Conservation (phyloP, 495 filamentous ascomycete genomes). For the Pyrenopolyporus hunteri region DNA sequence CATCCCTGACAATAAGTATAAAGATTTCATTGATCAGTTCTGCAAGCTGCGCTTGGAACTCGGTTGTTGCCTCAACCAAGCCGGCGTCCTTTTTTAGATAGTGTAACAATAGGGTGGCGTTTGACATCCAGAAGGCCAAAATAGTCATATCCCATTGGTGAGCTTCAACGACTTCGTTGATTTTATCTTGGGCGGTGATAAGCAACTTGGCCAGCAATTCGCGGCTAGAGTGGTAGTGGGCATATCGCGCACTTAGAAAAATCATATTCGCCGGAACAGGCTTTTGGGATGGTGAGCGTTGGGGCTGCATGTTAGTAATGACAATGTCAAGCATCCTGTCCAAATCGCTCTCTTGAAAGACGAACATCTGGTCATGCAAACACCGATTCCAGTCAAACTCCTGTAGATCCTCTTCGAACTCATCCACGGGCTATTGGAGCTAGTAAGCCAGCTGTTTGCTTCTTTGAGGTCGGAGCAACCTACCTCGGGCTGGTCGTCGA, state of each 20-base stretch:
- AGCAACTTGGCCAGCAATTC: slow-evolving; percentile 83
- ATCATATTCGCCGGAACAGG: slow-evolving; percentile 97
- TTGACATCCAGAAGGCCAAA: slow-evolving; percentile 97
- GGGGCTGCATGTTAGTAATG: slow-evolving; percentile 97
- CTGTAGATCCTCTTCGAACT: slow-evolving; percentile 85
- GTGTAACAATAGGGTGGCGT: slow-evolving; percentile 91
- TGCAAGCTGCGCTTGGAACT: slow-evolving; percentile 90
- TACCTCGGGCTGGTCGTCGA: slow-evolving; percentile 95
- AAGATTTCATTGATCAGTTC: slow-evolving; percentile 99
- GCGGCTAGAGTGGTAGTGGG: slow-evolving; percentile 90
- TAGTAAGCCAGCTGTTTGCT: slow-evolving; percentile 5
- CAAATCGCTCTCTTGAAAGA: slow-evolving; percentile 94
- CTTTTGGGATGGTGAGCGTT: slow-evolving; percentile 93
- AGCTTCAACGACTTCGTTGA: slow-evolving; percentile 91
- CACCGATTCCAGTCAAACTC: slow-evolving; percentile 98
- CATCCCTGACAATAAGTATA: slow-evolving; percentile 96
- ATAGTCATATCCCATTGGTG: slow-evolving; percentile 99
- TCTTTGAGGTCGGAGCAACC: slow-evolving; percentile 33
- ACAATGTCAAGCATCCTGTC: slow-evolving; percentile 90
- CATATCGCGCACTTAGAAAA: slow-evolving; percentile 93
- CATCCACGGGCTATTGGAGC: slow-evolving; percentile 69
- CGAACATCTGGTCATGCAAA: slow-evolving; percentile 98
- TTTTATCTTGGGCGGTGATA: slow-evolving; percentile 89
- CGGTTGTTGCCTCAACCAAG: slow-evolving; percentile 77
- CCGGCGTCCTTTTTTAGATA: slow-evolving; percentile 95